phyloP scores from a whole-genome alignment of 805 yeast species.

The Metschnikowia picachoensis region DNA sequence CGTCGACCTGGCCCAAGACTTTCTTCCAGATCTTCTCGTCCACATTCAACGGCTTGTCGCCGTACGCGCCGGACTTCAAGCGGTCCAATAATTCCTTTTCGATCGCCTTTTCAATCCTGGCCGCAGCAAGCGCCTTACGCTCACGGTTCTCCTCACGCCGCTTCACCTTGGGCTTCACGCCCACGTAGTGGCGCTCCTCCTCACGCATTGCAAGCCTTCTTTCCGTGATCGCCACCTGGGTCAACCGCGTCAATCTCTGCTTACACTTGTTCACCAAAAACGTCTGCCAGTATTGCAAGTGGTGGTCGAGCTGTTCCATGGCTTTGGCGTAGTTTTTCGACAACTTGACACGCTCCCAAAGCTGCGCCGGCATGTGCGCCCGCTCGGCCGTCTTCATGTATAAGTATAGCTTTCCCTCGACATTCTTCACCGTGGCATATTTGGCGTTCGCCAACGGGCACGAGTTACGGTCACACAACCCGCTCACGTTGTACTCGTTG shows the following conservation, averaged over 20 bases:
- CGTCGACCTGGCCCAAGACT: constrained; percentile 69
- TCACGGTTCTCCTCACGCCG: constrained; percentile 93
- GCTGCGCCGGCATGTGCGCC: constrained; percentile 88
- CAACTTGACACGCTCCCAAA: constrained; percentile 93
- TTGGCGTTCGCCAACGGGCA: constrained; percentile 95
- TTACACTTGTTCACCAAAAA: constrained; percentile 90
- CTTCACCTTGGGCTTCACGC: constrained; percentile 89
- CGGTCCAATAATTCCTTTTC: constrained; percentile 94
- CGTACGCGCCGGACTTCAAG: constrained; percentile 96
- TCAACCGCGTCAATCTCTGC: constrained; percentile 89
- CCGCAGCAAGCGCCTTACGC: constrained; percentile 94
- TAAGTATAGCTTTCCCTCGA: constrained; percentile 73
- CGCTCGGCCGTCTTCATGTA: constrained; percentile 98
- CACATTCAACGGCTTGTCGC: constrained; percentile 95
- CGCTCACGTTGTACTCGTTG: constrained; percentile 93
- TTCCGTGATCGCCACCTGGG: constrained; percentile 94
- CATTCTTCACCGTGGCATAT: constrained; percentile 80
- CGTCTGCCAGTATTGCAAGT: constrained; percentile 89
- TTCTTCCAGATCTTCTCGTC: constrained; percentile 95
- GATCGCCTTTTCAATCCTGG: constrained; percentile 92
- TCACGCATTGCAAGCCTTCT: constrained; percentile 87
- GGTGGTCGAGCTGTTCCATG: constrained; percentile 80
- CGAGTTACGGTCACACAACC: constrained; percentile 87
- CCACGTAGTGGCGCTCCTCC: constrained; percentile 90
- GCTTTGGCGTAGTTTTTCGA: constrained; percentile 89